phyloP scores from a whole-genome alignment of 164 flowering plant species.

The Brasenia schreberi region DNA sequence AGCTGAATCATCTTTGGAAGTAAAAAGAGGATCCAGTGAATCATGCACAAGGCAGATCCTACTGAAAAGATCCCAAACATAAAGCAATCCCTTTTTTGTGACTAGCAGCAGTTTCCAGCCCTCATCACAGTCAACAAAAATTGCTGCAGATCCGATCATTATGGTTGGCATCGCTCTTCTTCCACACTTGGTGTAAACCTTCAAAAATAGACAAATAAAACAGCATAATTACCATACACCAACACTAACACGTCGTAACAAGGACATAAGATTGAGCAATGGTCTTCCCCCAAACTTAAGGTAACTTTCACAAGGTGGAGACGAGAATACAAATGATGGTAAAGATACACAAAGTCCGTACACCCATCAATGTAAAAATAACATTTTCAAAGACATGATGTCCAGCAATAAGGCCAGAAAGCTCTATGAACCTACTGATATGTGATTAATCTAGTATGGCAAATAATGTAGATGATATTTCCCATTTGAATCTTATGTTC shows the following conservation, averaged over 20 bases:
- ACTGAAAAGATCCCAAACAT: conserved; percentile 84
- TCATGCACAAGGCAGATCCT: conserved; percentile 73
- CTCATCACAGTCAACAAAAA: conserved; percentile 91
- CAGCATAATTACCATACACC: neutral
- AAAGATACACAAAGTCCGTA: neutral
- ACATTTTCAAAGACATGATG: neutral
- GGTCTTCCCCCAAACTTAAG: neutral
- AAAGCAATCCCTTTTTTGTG: conserved; percentile 69
- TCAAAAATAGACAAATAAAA: neutral
- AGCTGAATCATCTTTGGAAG: conserved; percentile 32
- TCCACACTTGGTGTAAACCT: conserved; percentile 96
- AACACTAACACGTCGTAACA: neutral
- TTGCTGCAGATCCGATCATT: conserved; percentile 94
- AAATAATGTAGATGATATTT: neutral
- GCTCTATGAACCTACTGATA: neutral
- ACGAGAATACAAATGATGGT: neutral
- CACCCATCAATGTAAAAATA: neutral
- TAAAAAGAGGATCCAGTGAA: conserved; percentile 59
- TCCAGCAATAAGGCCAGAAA: neutral
- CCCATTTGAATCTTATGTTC: neutral
- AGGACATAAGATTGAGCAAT: neutral
- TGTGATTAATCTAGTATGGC: neutral
- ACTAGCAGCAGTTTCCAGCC: conserved; percentile 85
- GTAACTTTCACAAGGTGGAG: neutral
- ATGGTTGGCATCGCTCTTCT: conserved; percentile 95